Base-by-base conservation (phyloP, 2,329 filamentous ascomycete genomes). In the Fusarium sp. region DNA sequence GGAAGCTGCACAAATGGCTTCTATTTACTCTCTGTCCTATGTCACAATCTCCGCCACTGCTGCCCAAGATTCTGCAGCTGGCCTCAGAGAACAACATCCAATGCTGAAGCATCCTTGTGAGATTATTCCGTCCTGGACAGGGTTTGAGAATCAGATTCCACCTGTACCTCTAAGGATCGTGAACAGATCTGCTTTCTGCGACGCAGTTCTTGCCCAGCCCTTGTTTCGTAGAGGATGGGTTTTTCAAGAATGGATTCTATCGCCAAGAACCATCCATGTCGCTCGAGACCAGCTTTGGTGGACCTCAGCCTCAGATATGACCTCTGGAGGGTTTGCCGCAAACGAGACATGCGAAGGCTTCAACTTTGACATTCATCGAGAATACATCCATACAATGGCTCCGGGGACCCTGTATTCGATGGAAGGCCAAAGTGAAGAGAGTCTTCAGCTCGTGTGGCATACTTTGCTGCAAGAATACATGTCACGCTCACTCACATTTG, bases 201-300 rank as follows among this genome's bases (percentile, higher is more conserved):
- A 73, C 4, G 59, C 68, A 15, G 67, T 73, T 27, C 48, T 73
- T 23, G 54, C 70, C 7, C 69, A 62, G 31, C 71, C 71, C 9
- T 29, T 73, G 16, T 73, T 73, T 21, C 55, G 67, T 19, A 60
- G 71, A 27, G 71, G 71, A 38, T 73, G 71, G 71, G 64, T 73
- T 18, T 73, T 64, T 15, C 71, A 73, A 37, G 71, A 73, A 38
- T 73, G 67, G 70, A 71, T 73, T 42, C 63, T 73, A 10, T 72
- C 71, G 3, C 42, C 52, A 27, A 70, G 48, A 12, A 73, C 70
- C 3, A 73, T 73, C 7, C 70, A 73, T 14, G 51, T 68, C 7
- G 71, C 71, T n/a, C 56, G 59, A 27, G 67, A 73, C 18, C 71
- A 73, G 27, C 71, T 73, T 4, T 73, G 70, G 71, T 73, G 71